Base-by-base conservation (phyloP, 805 yeast species). In the Saccharomycopsis guyanensis region DNA sequence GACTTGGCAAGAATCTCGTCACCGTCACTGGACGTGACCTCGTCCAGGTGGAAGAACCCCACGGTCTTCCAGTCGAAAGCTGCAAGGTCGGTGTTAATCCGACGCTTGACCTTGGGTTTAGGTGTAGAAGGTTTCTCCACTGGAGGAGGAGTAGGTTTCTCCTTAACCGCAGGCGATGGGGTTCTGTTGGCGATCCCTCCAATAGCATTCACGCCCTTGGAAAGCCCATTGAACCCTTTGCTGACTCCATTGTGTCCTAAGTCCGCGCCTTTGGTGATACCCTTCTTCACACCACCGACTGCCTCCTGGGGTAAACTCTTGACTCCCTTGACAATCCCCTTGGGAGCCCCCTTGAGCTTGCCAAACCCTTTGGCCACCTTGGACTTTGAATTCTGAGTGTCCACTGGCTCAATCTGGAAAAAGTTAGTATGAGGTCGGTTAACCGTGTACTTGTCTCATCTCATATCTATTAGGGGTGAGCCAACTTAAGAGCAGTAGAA, bases 1-100 rank as follows among this genome's bases (percentile, higher is more conserved):
- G 71, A 56, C 34, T 57, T 56, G 23, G 51, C 46, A 10, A 59
- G 37, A 40, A 57, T 54, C n/a, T 55, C 42, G 34, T 41, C 45
- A 34, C 53, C 51, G 31, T 45, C 49, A 18, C 43, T 38, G 4
- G 36, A 35, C 15, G 29, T 34, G 19, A 10, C 40, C n/a, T 34
- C 41, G 3, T 20, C 29, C 13, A 23, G 36, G 13, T 45, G 46
- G 12, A 40, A 40, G 15, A n/a, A 42, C 6, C 53, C 53, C 16
- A 50, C 46, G 22, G 25, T 41, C 39, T 47, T 46, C 53, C 53
- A 50, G 23, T 47, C 45, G 24, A 50, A 50, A 8, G 51, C 42
- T 3, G 49, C 53, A n/a, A 45, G 40, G 20, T 47, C 52, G 8
- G 45, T 37, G 25, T 48, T 50, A 2, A 50, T 15, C 18, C 20